Percentiles rank a stretch among this genome's conserved stretches.
phyloP scores from a whole-genome alignment of 345 rosid genomes.

The Rhizophora apiculata region DNA sequence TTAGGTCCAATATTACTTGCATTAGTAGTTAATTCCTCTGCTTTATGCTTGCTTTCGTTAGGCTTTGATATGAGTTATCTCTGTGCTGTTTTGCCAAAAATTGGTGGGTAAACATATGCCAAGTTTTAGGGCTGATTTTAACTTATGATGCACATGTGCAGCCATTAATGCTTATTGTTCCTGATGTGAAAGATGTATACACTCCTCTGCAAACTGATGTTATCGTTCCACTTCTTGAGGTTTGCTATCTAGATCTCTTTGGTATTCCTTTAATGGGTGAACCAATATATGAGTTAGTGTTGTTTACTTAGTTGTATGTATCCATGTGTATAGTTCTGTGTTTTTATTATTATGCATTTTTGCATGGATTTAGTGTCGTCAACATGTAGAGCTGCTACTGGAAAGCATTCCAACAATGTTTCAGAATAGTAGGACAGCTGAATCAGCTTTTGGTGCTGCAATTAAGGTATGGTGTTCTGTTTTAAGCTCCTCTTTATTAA shows the following conservation, averaged over 20 bases:
- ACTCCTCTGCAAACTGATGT: constrained; percentile 86
- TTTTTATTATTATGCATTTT: not conserved
- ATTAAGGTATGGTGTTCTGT: constrained; percentile 51
- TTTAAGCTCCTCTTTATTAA: not conserved
- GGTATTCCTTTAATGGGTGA: not conserved
- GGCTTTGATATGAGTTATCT: no score
- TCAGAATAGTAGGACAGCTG: constrained; percentile 66
- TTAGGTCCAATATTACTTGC: no score
- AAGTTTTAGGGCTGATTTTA: constrained; percentile 3
- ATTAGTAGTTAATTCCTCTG: no score
- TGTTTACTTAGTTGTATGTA: not conserved
- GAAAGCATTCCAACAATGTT: constrained; percentile 93
- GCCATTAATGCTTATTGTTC: constrained; percentile 93
- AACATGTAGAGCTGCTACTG: constrained; percentile 77
- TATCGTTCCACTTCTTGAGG: constrained; percentile 83
- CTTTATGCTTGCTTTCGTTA: no score
- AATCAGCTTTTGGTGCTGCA: constrained; percentile 96
- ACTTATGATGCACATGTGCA: constrained; percentile 35
- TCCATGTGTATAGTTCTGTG: not conserved
- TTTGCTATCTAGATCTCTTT: constrained; percentile 24
- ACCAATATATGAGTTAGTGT: not conserved
- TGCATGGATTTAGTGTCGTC: constrained; percentile 61
- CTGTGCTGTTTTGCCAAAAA: no score
- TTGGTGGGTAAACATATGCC: not conserved
- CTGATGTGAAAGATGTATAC: constrained; percentile 89